phyloP scores from a whole-genome alignment of 208 protist species.

The Wallacemonas rigidus region DNA sequence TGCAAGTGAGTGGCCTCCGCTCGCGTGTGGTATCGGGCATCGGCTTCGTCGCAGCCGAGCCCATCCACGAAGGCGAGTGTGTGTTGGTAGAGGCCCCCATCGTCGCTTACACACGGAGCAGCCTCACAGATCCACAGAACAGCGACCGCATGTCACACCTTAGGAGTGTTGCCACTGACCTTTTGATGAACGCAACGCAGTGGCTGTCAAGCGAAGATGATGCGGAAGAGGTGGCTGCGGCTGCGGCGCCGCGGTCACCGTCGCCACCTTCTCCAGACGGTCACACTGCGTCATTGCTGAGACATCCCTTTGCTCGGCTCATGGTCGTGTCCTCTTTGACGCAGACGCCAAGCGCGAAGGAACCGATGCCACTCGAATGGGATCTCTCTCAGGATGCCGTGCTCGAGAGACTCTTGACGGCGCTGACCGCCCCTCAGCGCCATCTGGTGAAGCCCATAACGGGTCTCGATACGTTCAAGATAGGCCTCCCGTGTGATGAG shows the following conservation, averaged over 20 bases:
- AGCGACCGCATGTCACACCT: slow-evolving; percentile 3
- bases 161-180: not conserved
- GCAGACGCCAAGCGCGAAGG: not conserved
- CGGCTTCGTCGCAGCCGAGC: slow-evolving; percentile 37
- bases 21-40: slow-evolving; percentile 33
- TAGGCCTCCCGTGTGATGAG: slow-evolving; percentile 23
- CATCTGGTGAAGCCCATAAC: slow-evolving; percentile 8
- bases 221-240: too few species aligned
- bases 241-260: too few species aligned
- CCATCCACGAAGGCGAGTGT: slow-evolving; percentile 40
- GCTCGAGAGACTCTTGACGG: not conserved
- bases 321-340: not conserved
- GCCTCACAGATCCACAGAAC: not conserved
- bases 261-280: too few species aligned
- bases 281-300: not conserved
- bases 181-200: too few species aligned
- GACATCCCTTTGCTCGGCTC: not conserved
- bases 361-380: not conserved
- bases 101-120: not conserved
- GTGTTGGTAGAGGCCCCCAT: slow-evolving; percentile 34
- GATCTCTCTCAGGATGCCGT: not conserved
- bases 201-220: too few species aligned
- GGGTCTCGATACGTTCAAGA: slow-evolving; percentile 20
- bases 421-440: not conserved
- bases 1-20: slow-evolving; percentile 34